Percentiles rank a stretch among this genome's conserved stretches.
Conservation (phyloP, 2,329 filamentous ascomycete species). For the Fusarium goolgardi region DNA sequence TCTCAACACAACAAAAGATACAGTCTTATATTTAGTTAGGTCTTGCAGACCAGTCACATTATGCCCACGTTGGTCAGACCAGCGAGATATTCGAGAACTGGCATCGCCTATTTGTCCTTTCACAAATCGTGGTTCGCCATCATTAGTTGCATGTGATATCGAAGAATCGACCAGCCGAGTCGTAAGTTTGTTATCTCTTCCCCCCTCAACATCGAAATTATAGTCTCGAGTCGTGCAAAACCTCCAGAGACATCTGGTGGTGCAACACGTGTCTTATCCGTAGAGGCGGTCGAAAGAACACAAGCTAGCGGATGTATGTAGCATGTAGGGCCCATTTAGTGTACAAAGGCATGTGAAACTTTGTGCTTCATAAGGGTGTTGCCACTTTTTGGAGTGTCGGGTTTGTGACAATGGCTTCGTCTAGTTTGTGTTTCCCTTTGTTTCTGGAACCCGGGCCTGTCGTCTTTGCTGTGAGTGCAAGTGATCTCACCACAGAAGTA, state of each 20-base stretch:
- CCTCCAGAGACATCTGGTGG: neutral
- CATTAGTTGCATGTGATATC: too few relatives aligned
- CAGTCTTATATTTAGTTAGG: too few relatives aligned
- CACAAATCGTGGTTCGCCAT: neutral
- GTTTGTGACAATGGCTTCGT: neutral
- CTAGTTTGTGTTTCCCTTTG: neutral
- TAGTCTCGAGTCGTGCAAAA: neutral
- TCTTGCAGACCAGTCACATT: too few relatives aligned
- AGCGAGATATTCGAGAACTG: neutral
- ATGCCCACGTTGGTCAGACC: too few relatives aligned
- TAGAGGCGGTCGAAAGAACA: neutral
- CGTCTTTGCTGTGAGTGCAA: neutral
- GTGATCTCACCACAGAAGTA: neutral
- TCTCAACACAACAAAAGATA: too few relatives aligned
- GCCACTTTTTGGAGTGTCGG: neutral
- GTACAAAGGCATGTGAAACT: neutral
- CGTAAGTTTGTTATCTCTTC: neutral
- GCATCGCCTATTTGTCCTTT: too few relatives aligned
- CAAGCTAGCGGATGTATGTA: neutral
- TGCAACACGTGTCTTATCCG: neutral
- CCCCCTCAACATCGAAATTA: neutral
- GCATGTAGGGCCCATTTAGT: neutral
- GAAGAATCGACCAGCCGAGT: too few relatives aligned
- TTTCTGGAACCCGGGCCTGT: neutral
- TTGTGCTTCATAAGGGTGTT: neutral